These are phyloP conservation scores for Amanita thiersii DNA, from an alignment of 768 basidiomycete species.

Conservation along the genomic window DNA sequence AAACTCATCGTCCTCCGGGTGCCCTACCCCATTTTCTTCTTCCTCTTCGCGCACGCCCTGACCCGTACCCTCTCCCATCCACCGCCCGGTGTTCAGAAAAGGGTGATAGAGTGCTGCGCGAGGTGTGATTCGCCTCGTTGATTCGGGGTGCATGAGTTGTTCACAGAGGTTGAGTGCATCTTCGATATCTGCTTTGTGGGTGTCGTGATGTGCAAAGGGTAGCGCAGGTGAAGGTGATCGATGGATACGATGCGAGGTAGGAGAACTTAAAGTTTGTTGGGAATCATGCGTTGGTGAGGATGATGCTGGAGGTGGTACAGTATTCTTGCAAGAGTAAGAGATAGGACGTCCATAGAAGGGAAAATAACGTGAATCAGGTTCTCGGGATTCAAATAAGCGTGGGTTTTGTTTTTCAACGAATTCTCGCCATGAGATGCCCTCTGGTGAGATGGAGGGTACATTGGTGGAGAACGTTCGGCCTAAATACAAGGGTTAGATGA, in stretches of 20 bases:
- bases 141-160: conserved; percentile 66
- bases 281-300: conserved; percentile 10
- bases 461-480: conserved; percentile 91
- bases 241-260: conserved; percentile 5
- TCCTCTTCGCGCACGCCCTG: conserved; percentile 2
- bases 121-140: conserved; percentile 71
- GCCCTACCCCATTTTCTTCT: conserved; percentile 24
- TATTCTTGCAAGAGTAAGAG: conserved; percentile 13
- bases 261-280: conserved; percentile 1
- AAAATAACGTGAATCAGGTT: conserved; percentile 44
- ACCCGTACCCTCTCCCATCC: conserved; percentile 5
- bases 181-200: conserved; percentile 49
- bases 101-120: conserved; percentile 68
- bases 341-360: conserved; percentile 34
- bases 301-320: conserved; percentile 13
- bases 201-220: conserved; percentile 17
- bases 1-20: conserved; percentile 52
- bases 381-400: conserved; percentile 42
- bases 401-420: conserved; percentile 80
- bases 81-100: conserved; percentile 40
- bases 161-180: conserved; percentile 71
- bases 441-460: conserved; percentile 63
- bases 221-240: conserved; percentile 9
- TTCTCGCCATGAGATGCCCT: conserved; percentile 62
- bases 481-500: too few species aligned